Evolutionary conservation across 192 early-diverging fungal genomes (phyloP).

Genomic region (Jimgerdemannia flammicorona): DNA sequence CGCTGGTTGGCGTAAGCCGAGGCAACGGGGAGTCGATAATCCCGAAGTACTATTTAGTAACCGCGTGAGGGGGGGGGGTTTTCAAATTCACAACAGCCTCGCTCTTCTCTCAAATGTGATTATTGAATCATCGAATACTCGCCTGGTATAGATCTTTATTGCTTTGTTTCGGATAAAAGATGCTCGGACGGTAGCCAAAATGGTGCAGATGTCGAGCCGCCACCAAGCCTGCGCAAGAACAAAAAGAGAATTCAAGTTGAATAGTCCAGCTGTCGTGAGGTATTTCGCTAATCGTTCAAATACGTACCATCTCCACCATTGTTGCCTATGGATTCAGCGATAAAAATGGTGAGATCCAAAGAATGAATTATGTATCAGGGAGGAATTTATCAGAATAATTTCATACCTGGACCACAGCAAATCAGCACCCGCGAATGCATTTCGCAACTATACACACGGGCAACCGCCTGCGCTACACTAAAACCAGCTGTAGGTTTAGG

Average conservation of each 20-base stretch:
- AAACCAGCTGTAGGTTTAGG: conserved; percentile 66
- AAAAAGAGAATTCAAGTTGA: not conserved
- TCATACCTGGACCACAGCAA: conserved; percentile 65
- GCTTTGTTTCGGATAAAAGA: conserved; percentile 81
- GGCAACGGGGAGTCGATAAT: no score
- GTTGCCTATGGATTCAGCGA: conserved; percentile 50
- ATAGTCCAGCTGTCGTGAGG: not conserved
- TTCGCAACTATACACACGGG: conserved; percentile 59
- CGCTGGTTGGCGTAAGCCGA: conserved; percentile 33
- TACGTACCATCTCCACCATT: conserved; percentile 91
- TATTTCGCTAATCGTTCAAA: not conserved
- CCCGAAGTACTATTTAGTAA: no score
- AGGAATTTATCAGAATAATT: not conserved
- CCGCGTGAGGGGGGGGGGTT: not conserved
- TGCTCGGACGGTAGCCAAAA: conserved; percentile 78
- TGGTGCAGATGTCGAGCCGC: conserved; percentile 87
- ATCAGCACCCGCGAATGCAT: conserved; percentile 55
- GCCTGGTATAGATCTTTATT: conserved; percentile 70
- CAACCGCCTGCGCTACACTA: conserved; percentile 83
- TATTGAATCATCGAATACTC: no score
- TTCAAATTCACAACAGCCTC: not conserved
- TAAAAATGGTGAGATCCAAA: not conserved
- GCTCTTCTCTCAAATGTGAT: no score
- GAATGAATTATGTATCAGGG: not conserved
- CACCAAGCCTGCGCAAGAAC: conserved; percentile 61